Evolutionary conservation across 176 grass and related monocot genomes (phyloP), one percentile per base, ranked within the genome.

Genomic region (Cocos nucifera): DNA sequence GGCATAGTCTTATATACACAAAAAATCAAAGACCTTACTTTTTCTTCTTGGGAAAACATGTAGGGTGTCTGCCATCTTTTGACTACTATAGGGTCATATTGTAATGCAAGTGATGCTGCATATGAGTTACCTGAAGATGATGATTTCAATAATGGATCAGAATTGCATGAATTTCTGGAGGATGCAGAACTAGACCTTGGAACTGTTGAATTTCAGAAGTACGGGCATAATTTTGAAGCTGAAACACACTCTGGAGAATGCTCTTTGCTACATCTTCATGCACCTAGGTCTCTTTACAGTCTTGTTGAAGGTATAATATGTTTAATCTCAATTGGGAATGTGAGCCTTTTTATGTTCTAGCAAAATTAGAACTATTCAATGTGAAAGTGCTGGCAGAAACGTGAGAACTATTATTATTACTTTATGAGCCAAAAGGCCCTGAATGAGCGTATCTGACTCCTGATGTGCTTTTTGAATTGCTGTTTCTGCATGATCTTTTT

Each of bases 1-100:
- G 6, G 35, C 35, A 44, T 14, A 12, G 2, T 9, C 24, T 49
- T 22, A 25, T 48, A 32, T 10, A 59, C 17, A 17, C 23, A 59
- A 17, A 27, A 7, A 17, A n/a, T 28, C 15, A 4, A 16, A 27
- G 50, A 17, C 63, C 48, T 61, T 32, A 28, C 44, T 15, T 53
- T 50, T 68, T 61, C 4, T 51, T n/a, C 30, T 22, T 14, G 35
- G 35, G 35, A 44, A 44, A 59, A 73, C 19, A 23, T 82, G 51
- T 73, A 97, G 87, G 87, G 81, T 32, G 80, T 98, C 39, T 98
- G 87, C 73, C 87, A 88, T 72, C 79, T 88, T 57, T 78, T 91
- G 77, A 77, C 87, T 49, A 83, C 88, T 67, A 69, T 88, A 54
- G 84, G 71, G 51, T 73, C 72, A 17, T 97, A 92, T 32, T 92